These are phyloP conservation scores for Camellia granthamiana DNA, from an alignment of 148 eudicot genomes.

Conservation along the genomic window DNA sequence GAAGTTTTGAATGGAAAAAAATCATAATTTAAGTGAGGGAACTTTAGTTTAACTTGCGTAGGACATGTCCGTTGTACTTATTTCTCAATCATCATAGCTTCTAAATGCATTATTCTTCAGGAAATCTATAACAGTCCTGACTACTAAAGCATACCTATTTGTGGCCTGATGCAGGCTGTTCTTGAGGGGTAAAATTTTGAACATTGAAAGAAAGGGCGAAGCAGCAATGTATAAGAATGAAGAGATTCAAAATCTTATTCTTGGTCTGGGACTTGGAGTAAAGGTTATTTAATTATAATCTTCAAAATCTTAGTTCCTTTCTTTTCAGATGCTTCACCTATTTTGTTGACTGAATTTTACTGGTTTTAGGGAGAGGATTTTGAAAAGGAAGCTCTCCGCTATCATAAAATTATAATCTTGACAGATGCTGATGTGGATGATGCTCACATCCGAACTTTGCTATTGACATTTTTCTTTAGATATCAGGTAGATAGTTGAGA, in stretches of 20 bases:
- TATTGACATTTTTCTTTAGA: conserved; percentile 91
- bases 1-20: too few relatives aligned
- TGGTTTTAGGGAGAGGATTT: conserved; percentile 89
- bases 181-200: conserved; percentile 94
- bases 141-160: background rate
- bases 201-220: conserved; percentile 86
- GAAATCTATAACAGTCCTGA: background rate
- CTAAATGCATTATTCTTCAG: background rate
- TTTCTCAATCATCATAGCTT: background rate
- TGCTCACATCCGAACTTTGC: conserved; percentile 86
- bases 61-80: background rate
- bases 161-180: conserved; percentile 66
- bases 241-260: conserved; percentile 93
- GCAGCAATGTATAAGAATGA: conserved; percentile 97
- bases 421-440: conserved; percentile 99
- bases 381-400: conserved; percentile 76
- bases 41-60: background rate
- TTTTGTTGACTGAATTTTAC: conserved; percentile 12
- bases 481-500: conserved; percentile 61
- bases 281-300: conserved; percentile 46
- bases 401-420: conserved; percentile 89
- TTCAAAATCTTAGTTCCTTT: background rate
- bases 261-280: conserved; percentile 90
- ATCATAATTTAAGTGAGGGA: background rate
- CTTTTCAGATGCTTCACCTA: conserved; percentile 4